Conservation (phyloP, 2,329 filamentous ascomycete species). For the Aspergillus sergii region DNA sequence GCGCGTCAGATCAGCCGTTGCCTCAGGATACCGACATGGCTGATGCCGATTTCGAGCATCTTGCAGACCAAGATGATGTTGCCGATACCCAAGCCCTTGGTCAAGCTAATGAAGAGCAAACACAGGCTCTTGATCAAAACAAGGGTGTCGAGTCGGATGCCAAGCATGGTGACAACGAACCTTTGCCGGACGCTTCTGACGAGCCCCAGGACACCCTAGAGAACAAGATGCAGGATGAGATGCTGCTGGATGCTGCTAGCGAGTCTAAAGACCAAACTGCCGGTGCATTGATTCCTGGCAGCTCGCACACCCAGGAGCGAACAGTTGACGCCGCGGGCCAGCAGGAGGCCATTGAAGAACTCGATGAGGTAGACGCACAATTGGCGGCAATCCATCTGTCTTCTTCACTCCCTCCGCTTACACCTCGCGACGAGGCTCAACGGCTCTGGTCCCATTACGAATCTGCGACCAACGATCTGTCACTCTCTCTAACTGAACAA, state of each 20-base stretch:
- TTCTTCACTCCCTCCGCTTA: conserved; percentile 48
- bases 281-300: conserved; percentile 58
- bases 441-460: conserved; percentile 86
- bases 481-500: conserved; percentile 87
- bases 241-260: conserved; percentile 40
- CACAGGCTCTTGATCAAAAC: conserved; percentile 79
- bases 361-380: conserved; percentile 54
- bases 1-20: conserved; percentile 51
- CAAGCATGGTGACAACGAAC: conserved; percentile 55
- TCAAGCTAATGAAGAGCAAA: conserved; percentile 83
- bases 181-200: conserved; percentile 57
- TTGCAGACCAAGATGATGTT: conserved; percentile 77
- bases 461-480: conserved; percentile 78
- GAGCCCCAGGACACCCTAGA: conserved; percentile 40
- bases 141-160: conserved; percentile 79
- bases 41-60: conserved; percentile 87
- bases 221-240: conserved; percentile 53
- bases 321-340: conserved; percentile 34
- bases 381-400: conserved; percentile 74
- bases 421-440: conserved; percentile 62
- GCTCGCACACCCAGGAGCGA: conserved; percentile 37
- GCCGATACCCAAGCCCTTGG: conserved; percentile 93
- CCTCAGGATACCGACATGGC: conserved; percentile 70
- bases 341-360: conserved; percentile 48
- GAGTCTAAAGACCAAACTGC: conserved; percentile 43